Base-by-base conservation (phyloP, 2,329 filamentous ascomycete species). In the Didymella lethalis region DNA sequence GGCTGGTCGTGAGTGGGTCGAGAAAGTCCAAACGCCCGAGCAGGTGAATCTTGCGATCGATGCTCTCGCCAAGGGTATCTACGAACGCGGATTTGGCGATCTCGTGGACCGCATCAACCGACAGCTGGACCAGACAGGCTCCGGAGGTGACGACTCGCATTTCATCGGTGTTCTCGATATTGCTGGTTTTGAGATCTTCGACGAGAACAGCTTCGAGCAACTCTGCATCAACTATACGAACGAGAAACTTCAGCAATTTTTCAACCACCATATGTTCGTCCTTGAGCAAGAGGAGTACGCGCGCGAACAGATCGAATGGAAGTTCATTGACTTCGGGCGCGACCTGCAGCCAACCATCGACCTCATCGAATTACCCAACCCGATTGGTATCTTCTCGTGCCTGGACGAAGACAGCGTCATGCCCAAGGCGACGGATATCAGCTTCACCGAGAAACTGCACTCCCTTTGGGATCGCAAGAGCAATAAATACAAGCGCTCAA, bases 231-330 rank as follows among this genome's bases (percentile, higher is more conserved):
- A 99, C 82, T 99, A 98, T 74, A 96, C 98, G 74, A 99, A 99
- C 78, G 95, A 99, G 80, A 99, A 99, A 79, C 83, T 99, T 7
- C 95, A 99, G 73, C 95, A 99, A 68, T 99, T 99, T 78, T 99
- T 99, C 85, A 99, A 99, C 72, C 95, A 99, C 75, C 96, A 99
- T 81, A 99, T 99, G 95, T 99, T 99, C 73, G 95, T 99, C 10
- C 83, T 99, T 7, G 95, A 99, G 75, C 95, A 99, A 73, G 95
- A 99, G 77, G 95, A 99, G 76, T 99, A 99, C 76, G 93, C 95
- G 8, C 85, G 94, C 47, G 95, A 99, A 75, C 92, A 97, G 77
- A 99, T 99, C 67, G 95, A 99, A 79, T 99, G 95, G 95, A 93
- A 98, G 73, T 99, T 99, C 75, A 99, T 99, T 73, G 95, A 99